Base-by-base conservation (phyloP, 176 grass and related monocot genomes). In the Guadua angustifolia region DNA sequence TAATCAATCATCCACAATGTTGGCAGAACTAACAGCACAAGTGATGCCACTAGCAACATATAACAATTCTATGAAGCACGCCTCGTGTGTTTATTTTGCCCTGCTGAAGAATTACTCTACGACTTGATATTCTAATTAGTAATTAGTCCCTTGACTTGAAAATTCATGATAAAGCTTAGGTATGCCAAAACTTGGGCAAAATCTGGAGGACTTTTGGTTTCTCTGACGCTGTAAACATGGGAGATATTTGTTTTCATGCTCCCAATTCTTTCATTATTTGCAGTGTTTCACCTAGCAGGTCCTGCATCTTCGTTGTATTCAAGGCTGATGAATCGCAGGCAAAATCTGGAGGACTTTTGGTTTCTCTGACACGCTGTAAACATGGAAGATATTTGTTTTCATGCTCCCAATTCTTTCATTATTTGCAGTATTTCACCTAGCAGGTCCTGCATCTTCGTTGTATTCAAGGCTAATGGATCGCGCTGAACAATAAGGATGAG, bases 181-280 rank as follows among this genome's bases (percentile, higher is more conserved):
- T 51, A 6, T 40, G 39, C 7, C 40, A 42, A 42, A 8, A 24
- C 36, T 36, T 74, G 21, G 21, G 52, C 74, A 22, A 39, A 56
- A 56, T 22, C 25, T 52, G 49, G 49, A 49, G 26, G 15, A 7
- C 25, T 17, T 53, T 3, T 21, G 26, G 29, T 53, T 74, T 53
- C 49, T 32, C 49, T 19, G 29, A 53, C 52, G 15, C 49, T 19
- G 29, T 53, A 32, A n/a, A 21, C 35, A 32, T 17, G 29, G 33
- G 18, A 55, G 52, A 55, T 7, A 51, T 3, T 46, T 10, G 45
- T 46, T 46, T 42, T 42, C 40, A 8, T 42, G 40, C n/a, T 39
- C 74, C 74, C 56, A 77, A 29, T 61, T 61, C 56, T 15, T 61
- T 44, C 36, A 77, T 59, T 77, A 77, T 77, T 77, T 11, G 38